These are phyloP conservation scores for Tubosaeta sp. DNA, from an alignment of 768 basidiomycete genomes.

Conservation along the genomic window DNA sequence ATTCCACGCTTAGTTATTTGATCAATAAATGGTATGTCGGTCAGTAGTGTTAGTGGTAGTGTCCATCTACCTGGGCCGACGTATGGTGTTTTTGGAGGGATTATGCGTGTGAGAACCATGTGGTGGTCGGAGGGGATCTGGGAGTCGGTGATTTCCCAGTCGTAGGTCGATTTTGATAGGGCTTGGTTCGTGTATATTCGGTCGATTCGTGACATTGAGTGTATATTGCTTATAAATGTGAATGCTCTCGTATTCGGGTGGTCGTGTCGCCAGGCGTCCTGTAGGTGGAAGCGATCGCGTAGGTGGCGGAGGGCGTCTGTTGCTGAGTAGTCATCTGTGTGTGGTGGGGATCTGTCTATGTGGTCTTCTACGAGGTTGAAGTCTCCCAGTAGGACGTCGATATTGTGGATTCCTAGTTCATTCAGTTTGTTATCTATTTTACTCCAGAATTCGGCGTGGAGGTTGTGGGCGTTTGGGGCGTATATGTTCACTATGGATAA, in stretches of 20 bases:
- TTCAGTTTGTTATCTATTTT: background rate
- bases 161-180: background rate
- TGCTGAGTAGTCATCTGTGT: background rate
- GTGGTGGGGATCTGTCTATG: slow-evolving; percentile 33
- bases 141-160: background rate
- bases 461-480: slow-evolving; percentile 28
- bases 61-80: background rate
- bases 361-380: slow-evolving; percentile 39
- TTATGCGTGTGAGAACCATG: background rate
- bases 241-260: background rate
- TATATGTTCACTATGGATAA: slow-evolving; percentile 33
- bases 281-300: background rate
- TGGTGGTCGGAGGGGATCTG: slow-evolving; percentile 5
- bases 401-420: too few species aligned
- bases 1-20: too few species aligned
- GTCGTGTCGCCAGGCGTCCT: background rate
- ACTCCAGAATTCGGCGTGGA: slow-evolving; percentile 32
- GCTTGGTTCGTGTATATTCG: background rate
- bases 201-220: background rate
- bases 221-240: background rate
- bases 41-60: background rate
- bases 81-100: background rate
- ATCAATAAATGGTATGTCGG: background rate
- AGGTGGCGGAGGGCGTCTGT: slow-evolving; percentile 13
- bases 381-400: slow-evolving; percentile 37